Evolutionary conservation across 352 stramenopile species (phyloP), one percentile per base, ranked within the genome.

Genomic region (Globisporangium canariense): DNA sequence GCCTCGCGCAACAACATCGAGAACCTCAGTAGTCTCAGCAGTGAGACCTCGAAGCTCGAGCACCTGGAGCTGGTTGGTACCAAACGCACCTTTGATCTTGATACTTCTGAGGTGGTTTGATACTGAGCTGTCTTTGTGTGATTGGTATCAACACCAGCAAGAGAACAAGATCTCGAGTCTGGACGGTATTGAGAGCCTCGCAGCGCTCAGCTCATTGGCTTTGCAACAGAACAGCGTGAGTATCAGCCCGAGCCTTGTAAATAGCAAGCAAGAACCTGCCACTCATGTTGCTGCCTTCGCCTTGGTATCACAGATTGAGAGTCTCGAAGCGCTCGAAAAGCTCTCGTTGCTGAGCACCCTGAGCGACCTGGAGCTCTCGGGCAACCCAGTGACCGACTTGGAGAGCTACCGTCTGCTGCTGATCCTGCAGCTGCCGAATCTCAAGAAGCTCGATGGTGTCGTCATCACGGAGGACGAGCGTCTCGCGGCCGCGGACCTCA

Each of bases 121-220:
- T 47, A 49, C 16, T 22, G 16, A 49, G 32, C 20, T 55, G 11
- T n/a, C 20, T 7, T 10, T 49, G 4, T 25, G 8, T 3, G 6
- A 10, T 36, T 41, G 36, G 36, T 41, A 41, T 41, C 8, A 41
- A 16, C 34, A 10, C 9, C 45, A 93, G 85, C 79, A 82, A 54
- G 81, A 90, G 30, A 94, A 90, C 71, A 88, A 90, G 50, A 59
- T 94, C 38, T 65, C 74, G 11, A 80, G 57, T 2, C 55, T 92
- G 8, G 73, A 66, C 8, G 85, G 81, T 0, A 74, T 94, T 38
- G 83, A 91, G 43, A 69, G 62, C 5, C 60, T 92, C 4, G 18
- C 69, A 7, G 68, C 66, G 22, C 64, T 92, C n/a, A 71, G 32
- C 3, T 79, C 74, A 0, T 59, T 94, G 11, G 74, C 69, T 0